Evolutionary conservation across 116 monocot genomes (phyloP).

Genomic region (Zostera marina): DNA sequence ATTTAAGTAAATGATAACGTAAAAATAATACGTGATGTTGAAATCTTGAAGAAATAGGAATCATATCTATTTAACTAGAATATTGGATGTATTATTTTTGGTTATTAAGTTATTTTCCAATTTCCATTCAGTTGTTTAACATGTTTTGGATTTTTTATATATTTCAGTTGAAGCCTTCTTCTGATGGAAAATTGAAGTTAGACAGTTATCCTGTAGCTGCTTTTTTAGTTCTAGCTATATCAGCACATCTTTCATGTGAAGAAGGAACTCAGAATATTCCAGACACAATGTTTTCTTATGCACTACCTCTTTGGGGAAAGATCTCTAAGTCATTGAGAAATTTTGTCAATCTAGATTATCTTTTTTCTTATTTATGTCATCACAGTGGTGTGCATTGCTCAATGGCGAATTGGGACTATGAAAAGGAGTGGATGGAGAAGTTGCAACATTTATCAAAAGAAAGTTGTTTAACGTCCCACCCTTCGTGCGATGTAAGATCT

Average conservation of each 20-base stretch:
- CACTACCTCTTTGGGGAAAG: constrained; percentile 44
- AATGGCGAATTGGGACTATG: constrained; percentile 5
- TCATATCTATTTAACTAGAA: no score
- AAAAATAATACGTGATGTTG: no score
- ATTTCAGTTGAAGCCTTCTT: constrained; percentile 25
- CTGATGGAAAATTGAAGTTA: constrained; percentile 38
- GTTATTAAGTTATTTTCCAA: background rate
- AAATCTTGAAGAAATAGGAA: no score
- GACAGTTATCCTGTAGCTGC: constrained; percentile 35
- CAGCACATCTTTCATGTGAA: constrained; percentile 28
- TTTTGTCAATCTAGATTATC: constrained; percentile 24
- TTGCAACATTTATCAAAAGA: constrained; percentile 2
- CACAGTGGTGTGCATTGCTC: constrained; percentile 20
- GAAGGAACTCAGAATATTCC: constrained; percentile 21
- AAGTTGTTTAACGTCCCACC: background rate
- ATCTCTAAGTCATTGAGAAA: constrained; percentile 34
- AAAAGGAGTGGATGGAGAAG: constrained; percentile 14
- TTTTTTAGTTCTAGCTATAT: constrained; percentile 36
- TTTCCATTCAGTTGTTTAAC: background rate
- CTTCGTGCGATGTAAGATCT: constrained; percentile 7
- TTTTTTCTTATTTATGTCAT: constrained; percentile 40
- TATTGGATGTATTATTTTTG: no score
- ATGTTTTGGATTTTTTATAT: constrained; percentile 1
- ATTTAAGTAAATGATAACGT: no score
- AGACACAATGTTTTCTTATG: constrained; percentile 36